Conservation (phyloP, 257 asterid species). For the Solanum bulbocastanum region DNA sequence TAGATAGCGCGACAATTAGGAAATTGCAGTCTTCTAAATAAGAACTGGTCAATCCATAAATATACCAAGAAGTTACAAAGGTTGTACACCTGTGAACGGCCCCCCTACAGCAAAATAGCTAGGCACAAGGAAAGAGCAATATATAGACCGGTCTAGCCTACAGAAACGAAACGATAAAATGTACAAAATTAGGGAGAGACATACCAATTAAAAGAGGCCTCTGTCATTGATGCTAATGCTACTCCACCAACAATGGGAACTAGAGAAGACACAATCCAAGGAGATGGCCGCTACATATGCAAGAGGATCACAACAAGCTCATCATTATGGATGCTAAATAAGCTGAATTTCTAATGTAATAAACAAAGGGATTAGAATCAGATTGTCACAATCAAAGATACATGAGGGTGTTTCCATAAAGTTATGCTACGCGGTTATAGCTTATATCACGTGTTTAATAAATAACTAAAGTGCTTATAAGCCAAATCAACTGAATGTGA, state of each 20-base stretch:
- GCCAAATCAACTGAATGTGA: background rate
- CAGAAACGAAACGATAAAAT: background rate
- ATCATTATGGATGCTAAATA: background rate
- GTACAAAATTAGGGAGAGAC: background rate
- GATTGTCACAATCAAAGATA: background rate
- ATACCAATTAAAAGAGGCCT: conserved; percentile 86
- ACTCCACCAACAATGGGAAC: conserved; percentile 89
- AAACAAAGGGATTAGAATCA: background rate
- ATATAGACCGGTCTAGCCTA: background rate
- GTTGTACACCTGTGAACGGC: background rate
- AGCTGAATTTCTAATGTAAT: background rate
- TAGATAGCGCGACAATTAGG: background rate
- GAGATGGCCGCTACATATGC: conserved; percentile 58
- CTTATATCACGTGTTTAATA: background rate
- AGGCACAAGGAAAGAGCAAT: background rate
- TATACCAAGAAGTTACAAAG: background rate
- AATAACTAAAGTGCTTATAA: background rate
- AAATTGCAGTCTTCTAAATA: background rate
- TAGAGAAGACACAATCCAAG: conserved; percentile 62
- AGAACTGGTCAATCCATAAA: background rate
- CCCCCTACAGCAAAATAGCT: background rate
- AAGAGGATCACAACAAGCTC: conserved; percentile 6
- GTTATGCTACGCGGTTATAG: background rate
- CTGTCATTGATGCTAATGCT: conserved; percentile 82
- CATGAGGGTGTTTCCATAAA: background rate